Percentiles rank a stretch among this genome's conserved stretches.
These are phyloP conservation scores for Lasiodiplodia citricola DNA, from an alignment of 2,329 filamentous ascomycete genomes.

Conservation along the genomic window DNA sequence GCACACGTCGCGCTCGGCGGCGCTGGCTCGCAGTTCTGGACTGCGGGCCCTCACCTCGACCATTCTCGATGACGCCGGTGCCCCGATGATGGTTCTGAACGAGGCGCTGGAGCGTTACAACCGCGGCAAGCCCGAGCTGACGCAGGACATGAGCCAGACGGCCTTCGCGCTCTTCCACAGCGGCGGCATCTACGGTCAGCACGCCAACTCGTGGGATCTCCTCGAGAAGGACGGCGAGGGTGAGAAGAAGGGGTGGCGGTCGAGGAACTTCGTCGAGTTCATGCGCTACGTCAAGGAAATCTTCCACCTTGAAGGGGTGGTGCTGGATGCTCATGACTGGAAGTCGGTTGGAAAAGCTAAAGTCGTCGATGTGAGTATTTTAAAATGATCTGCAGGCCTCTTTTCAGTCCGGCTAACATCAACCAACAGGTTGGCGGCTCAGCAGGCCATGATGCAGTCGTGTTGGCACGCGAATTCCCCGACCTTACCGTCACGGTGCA, in stretches of 20 bases:
- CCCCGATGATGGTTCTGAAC: constrained; percentile 35
- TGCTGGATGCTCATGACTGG: constrained; percentile 1
- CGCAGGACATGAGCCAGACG: constrained; percentile 34
- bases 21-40: constrained; percentile 35
- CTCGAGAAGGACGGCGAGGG: constrained; percentile 40
- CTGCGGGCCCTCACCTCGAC: constrained; percentile 36
- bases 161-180: constrained; percentile 39
- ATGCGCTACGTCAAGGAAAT: too few species aligned
- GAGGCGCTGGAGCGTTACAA: constrained; percentile 37
- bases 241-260: constrained; percentile 35
- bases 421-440: constrained; percentile 23
- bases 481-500: constrained; percentile 40
- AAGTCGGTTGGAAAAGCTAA: background rate
- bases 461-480: constrained; percentile 35
- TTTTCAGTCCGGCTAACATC: background rate
- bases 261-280: too few species aligned
- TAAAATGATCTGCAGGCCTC: background rate
- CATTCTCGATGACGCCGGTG: constrained; percentile 35
- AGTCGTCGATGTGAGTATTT: constrained; percentile 6
- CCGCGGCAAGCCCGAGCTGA: constrained; percentile 27
- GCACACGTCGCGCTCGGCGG: constrained; percentile 39
- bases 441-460: constrained; percentile 32
- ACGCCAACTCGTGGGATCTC: constrained; percentile 37
- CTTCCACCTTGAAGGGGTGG: too few species aligned
- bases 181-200: constrained; percentile 33